These are phyloP conservation scores for Yamadazyma epiphylla DNA, from an alignment of 1,139 yeast species.

Conservation along the genomic window DNA sequence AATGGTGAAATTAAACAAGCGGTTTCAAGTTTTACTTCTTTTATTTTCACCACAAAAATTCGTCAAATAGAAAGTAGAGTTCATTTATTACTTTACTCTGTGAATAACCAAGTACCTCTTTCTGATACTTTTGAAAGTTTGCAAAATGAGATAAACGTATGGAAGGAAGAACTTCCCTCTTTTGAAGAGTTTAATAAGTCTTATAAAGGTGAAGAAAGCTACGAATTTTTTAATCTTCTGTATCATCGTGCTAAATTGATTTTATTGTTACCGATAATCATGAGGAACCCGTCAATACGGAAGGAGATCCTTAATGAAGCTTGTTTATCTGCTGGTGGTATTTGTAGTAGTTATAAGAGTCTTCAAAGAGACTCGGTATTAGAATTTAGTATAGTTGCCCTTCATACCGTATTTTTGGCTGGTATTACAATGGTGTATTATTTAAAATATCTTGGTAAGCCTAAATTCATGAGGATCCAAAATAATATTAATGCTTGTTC, in stretches of 20 bases:
- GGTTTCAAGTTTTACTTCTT: constrained; percentile 10
- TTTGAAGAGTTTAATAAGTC: constrained; percentile 7
- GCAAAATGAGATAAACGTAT: constrained; percentile 7
- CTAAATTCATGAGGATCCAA: constrained; percentile 10
- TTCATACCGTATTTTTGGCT: constrained; percentile 12
- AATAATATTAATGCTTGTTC: constrained; percentile 13
- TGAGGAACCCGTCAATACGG: constrained; percentile 6
- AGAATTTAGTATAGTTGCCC: constrained; percentile 14
- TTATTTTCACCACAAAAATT: constrained; percentile 10
- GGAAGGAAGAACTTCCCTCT: constrained; percentile 10
- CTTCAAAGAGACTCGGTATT: constrained; percentile 11
- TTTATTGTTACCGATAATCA: constrained; percentile 10
- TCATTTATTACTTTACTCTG: constrained; percentile 12
- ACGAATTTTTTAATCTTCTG: constrained; percentile 12
- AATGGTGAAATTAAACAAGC: constrained; percentile 6
- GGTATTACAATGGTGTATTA: constrained; percentile 14
- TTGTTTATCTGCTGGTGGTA: constrained; percentile 12
- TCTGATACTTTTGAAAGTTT: constrained; percentile 12
- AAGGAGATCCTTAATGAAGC: constrained; percentile 11
- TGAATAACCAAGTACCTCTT: constrained; percentile 8
- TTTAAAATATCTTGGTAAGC: constrained; percentile 9
- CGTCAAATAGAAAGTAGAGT: constrained; percentile 13
- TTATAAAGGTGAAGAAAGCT: constrained; percentile 11
- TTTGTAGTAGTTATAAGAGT: constrained; percentile 11
- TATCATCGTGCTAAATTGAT: constrained; percentile 12